These are phyloP conservation scores for Verbascum thapsus DNA, from an alignment of 257 asterid genomes.

Conservation along the genomic window DNA sequence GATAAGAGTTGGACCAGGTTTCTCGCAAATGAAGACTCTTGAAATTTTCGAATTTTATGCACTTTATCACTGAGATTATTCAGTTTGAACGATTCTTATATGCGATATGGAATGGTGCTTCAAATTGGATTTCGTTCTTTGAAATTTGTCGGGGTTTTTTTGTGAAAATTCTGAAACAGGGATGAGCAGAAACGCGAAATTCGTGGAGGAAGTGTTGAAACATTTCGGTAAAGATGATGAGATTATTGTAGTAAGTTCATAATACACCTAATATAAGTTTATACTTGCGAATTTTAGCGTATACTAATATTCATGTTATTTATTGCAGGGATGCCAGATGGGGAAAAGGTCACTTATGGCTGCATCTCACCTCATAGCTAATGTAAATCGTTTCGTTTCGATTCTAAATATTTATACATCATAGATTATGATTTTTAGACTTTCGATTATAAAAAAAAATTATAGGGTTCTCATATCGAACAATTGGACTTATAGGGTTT, in stretches of 20 bases:
- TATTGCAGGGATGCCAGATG: slow-evolving; percentile 65
- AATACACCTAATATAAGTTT: background rate
- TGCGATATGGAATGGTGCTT: no score
- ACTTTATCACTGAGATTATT: no score
- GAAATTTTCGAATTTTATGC: no score
- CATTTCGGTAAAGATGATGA: slow-evolving; percentile 67
- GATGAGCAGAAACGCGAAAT: slow-evolving; percentile 57
- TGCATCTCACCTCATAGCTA: slow-evolving; percentile 62
- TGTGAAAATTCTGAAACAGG: slow-evolving; percentile 35
- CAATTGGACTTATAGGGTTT: slow-evolving; percentile 52
- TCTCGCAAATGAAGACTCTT: background rate
- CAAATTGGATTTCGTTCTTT: no score
- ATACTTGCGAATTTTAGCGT: no score
- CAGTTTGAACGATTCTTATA: no score
- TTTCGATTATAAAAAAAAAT: no score
- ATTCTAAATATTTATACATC: no score
- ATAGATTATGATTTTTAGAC: no score
- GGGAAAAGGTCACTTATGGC: slow-evolving; percentile 83
- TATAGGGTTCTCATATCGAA: no score
- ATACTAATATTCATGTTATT: background rate
- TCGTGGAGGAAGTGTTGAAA: slow-evolving; percentile 49
- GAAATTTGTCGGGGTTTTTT: background rate
- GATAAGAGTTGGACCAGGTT: slow-evolving; percentile 66
- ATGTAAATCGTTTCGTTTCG: slow-evolving; percentile 40
- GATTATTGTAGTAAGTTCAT: slow-evolving; percentile 68